Percentiles rank a stretch among this genome's conserved stretches.
phyloP scores from a whole-genome alignment of 169 alveolate genomes.

The Nephromyces sp. region DNA sequence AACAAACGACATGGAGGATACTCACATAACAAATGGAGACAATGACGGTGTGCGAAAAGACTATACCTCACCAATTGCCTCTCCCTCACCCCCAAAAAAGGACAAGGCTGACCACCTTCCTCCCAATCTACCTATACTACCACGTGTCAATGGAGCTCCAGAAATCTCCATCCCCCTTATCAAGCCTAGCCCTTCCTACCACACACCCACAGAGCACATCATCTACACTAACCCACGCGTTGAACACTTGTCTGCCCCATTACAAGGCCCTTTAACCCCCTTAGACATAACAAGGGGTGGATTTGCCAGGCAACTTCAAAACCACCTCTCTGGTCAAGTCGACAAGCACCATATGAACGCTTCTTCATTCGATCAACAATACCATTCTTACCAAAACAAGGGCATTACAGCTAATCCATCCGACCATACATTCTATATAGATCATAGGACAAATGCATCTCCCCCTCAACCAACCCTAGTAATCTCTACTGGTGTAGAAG shows the following conservation, averaged over 20 bases:
- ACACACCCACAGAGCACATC: not conserved
- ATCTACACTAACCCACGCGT: not conserved
- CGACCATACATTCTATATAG: no score
- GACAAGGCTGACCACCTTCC: no score
- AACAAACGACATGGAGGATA: no score
- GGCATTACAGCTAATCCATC: not conserved
- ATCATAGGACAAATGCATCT: not conserved
- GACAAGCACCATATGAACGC: not conserved
- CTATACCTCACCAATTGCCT: no score
- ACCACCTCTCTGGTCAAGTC: not conserved
- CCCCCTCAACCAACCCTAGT: not conserved
- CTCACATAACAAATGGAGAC: no score
- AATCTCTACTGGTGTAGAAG: not conserved
- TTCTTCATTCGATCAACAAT: not conserved
- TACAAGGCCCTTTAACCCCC: not conserved
- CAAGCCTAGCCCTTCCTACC: not conserved
- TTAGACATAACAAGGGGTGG: not conserved
- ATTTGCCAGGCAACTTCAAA: not conserved
- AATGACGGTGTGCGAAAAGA: no score
- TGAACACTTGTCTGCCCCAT: not conserved
- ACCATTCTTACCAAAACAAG: not conserved
- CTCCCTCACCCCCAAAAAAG: no score
- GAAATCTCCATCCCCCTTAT: not conserved
- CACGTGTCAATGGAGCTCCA: not conserved
- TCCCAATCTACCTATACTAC: not conserved